These are phyloP conservation scores for Medicago lupulina DNA, from an alignment of 306 rosid genomes.

Conservation along the genomic window DNA sequence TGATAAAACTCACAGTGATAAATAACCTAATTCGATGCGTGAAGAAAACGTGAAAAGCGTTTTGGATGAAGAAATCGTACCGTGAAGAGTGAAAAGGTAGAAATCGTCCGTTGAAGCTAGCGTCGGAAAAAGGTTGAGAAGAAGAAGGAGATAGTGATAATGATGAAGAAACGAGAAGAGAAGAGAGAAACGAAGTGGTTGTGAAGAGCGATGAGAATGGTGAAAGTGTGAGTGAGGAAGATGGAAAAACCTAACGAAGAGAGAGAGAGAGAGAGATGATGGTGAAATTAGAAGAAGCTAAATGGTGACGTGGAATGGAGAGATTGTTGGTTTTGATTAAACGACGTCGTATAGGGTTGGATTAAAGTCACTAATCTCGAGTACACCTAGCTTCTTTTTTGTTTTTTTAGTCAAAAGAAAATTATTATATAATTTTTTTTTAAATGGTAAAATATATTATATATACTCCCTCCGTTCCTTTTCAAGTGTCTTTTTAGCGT, in stretches of 20 bases:
- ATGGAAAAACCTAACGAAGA: constrained; percentile 35
- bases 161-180: not conserved
- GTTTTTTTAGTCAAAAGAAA: no score
- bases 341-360: constrained; percentile 11
- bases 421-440: no score
- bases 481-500: no score
- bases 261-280: not conserved
- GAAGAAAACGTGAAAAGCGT: not conserved
- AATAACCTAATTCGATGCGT: constrained; percentile 9
- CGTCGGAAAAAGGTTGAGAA: not conserved
- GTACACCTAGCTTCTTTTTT: not conserved
- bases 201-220: constrained; percentile 11
- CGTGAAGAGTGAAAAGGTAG: not conserved
- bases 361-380: not conserved
- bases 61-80: constrained; percentile 1
- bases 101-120: not conserved
- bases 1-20: not conserved
- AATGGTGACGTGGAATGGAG: constrained; percentile 33
- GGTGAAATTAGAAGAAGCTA: constrained; percentile 36
- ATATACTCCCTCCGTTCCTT: no score
- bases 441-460: no score
- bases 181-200: constrained; percentile 12
- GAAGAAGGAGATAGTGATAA: constrained; percentile 11
- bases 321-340: constrained; percentile 25
- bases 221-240: not conserved